phyloP scores from a whole-genome alignment of 176 grass and related monocot species.

The Musa schizocarpa region DNA sequence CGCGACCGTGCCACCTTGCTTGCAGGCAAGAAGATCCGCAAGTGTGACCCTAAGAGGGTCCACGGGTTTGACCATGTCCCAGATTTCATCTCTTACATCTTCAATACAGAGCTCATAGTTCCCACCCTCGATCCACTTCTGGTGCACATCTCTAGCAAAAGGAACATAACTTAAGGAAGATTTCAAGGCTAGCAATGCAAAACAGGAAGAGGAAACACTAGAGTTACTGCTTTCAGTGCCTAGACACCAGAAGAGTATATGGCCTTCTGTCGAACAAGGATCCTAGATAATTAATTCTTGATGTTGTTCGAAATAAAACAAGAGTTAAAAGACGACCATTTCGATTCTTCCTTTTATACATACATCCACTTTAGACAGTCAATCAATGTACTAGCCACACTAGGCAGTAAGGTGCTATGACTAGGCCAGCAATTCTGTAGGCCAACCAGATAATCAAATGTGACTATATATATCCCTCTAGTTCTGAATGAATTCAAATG shows the following conservation, averaged over 20 bases:
- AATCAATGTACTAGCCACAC: too few relatives aligned
- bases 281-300: too few relatives aligned
- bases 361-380: too few relatives aligned
- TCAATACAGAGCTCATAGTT: slow-evolving; percentile 98
- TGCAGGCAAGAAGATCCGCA: slow-evolving; percentile 77
- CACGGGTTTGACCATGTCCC: slow-evolving; percentile 97
- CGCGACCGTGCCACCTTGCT: slow-evolving; percentile 88
- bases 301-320: too few relatives aligned
- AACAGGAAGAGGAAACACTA: background rate
- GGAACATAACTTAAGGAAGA: slow-evolving; percentile 6
- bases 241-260: background rate
- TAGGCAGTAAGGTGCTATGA: too few relatives aligned
- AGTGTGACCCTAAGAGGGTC: slow-evolving; percentile 58
- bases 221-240: background rate
- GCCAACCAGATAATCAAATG: too few relatives aligned
- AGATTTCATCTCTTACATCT: slow-evolving; percentile 98
- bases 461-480: too few relatives aligned
- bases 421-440: too few relatives aligned
- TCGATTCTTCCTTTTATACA: too few relatives aligned
- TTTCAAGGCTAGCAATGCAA: background rate
- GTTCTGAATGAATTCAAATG: too few relatives aligned
- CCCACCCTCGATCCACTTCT: slow-evolving; percentile 98
- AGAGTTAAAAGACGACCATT: too few relatives aligned
- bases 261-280: too few relatives aligned
- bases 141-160: slow-evolving; percentile 82